Conservation (phyloP, 1,139 yeast genomes). For the Diutina scorzettiae region DNA sequence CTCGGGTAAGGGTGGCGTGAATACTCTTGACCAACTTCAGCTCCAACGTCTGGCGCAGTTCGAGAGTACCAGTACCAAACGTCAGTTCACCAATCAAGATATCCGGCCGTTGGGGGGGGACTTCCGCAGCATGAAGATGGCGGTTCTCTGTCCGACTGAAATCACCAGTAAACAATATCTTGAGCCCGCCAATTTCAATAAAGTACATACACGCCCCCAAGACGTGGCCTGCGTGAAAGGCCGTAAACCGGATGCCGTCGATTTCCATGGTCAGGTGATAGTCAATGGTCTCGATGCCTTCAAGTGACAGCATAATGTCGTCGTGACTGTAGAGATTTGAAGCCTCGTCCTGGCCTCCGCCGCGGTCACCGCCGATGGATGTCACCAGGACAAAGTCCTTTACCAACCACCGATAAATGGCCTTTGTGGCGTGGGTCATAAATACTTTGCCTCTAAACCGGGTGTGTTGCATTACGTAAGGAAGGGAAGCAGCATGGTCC, state of each 20-base stretch:
- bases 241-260: constrained; percentile 90
- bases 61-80: constrained; percentile 95
- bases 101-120: constrained; percentile 85
- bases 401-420: constrained; percentile 88
- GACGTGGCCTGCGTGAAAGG: constrained; percentile 98
- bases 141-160: constrained; percentile 93
- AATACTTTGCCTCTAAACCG: constrained; percentile 89
- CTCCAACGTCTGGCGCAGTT: constrained; percentile 80
- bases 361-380: constrained; percentile 29
- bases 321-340: constrained; percentile 75
- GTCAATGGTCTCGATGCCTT: constrained; percentile 84
- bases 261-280: constrained; percentile 92
- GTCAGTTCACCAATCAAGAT: constrained; percentile 89
- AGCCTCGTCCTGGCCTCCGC: constrained; percentile 14
- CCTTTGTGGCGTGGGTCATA: constrained; percentile 99
- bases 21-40: constrained; percentile 66
- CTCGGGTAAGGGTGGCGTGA: constrained; percentile 74
- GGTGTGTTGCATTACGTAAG: constrained; percentile 96
- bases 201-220: constrained; percentile 97
- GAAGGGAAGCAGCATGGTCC: constrained; percentile 96
- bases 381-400: constrained; percentile 93
- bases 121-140: constrained; percentile 90
- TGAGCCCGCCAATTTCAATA: constrained; percentile 87
- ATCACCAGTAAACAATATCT: constrained; percentile 88
- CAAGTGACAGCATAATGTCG: constrained; percentile 79